A percentile compares a stretch with the other conserved stretches of the same genome.
phyloP scores from a whole-genome alignment of 768 basidiomycete genomes.

The Podaxis sp. region DNA sequence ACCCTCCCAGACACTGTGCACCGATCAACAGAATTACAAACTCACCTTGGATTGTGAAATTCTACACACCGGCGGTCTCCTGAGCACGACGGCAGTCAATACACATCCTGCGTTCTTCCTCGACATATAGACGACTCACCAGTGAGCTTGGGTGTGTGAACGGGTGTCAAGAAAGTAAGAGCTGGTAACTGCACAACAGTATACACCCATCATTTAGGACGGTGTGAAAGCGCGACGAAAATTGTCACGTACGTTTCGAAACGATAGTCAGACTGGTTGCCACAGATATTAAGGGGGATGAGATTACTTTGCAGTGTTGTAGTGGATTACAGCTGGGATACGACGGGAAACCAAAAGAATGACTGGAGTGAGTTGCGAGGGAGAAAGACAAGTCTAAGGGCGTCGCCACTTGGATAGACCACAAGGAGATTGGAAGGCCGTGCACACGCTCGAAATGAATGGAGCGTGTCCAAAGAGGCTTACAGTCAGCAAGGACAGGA shows the following conservation, averaged over 20 bases:
- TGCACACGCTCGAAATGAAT: constrained; percentile 49
- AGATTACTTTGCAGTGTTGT: constrained; percentile 28
- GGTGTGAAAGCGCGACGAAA: not conserved
- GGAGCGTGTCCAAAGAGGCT: constrained; percentile 36
- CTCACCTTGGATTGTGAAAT: constrained; percentile 3
- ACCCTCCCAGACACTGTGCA: not conserved
- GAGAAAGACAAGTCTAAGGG: constrained; percentile 23
- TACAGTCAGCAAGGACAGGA: constrained; percentile 27
- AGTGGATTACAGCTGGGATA: constrained; percentile 15
- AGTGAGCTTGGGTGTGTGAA: constrained; percentile 7
- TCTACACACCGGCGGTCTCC: constrained; percentile 6
- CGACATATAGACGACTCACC: constrained; percentile 14
- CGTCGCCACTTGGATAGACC: constrained; percentile 32
- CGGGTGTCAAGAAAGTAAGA: constrained; percentile 8
- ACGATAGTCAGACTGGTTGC: constrained; percentile 18
- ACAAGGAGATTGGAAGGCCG: constrained; percentile 21
- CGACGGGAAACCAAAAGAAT: constrained; percentile 36
- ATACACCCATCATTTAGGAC: constrained; percentile 5
- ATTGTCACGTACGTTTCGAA: constrained; percentile 12
- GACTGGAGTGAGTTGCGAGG: constrained; percentile 42
- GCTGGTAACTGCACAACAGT: not conserved
- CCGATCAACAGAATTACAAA: not conserved
- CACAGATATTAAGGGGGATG: constrained; percentile 19
- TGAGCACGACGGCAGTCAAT: not conserved
- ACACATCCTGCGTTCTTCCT: not conserved